Percentiles rank a stretch among this genome's conserved stretches.
Evolutionary conservation across 1,284 basidiomycete species (phyloP).

Genomic region (Trichosporon ovoides): DNA sequence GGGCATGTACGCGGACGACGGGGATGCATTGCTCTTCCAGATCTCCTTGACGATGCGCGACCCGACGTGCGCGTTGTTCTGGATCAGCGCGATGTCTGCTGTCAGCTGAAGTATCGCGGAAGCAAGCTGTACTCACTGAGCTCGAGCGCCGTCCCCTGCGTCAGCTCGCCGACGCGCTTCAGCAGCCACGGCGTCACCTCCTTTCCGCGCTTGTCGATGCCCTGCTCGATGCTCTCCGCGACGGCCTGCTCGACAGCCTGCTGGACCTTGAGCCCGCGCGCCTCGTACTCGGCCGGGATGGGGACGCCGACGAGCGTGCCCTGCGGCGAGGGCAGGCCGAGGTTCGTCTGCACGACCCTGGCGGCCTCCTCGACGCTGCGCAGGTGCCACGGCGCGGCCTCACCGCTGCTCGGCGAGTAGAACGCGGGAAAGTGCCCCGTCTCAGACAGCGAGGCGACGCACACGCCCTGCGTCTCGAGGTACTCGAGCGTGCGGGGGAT

Average conservation of each 20-base stretch:
- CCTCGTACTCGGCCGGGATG: conserved; percentile 73
- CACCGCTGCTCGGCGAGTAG: conserved; percentile 78
- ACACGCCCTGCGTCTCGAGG: conserved; percentile 93
- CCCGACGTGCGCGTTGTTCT: conserved; percentile 87
- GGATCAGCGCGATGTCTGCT: conserved; percentile 77
- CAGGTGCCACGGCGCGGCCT: conserved; percentile 34
- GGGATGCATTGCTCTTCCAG: conserved; percentile 33
- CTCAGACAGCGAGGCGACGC: conserved; percentile 73
- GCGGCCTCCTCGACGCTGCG: conserved; percentile 21
- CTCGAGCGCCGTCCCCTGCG: conserved; percentile 64
- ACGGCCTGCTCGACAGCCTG: conserved; percentile 79
- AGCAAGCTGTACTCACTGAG: conserved; percentile 55
- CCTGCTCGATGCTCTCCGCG: conserved; percentile 71
- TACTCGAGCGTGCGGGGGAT: conserved; percentile 90
- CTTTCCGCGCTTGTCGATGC: conserved; percentile 76
- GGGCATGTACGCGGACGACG: conserved; percentile 19
- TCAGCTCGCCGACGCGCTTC: conserved; percentile 74
- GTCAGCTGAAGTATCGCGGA: neutral
- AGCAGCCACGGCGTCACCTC: conserved; percentile 95
- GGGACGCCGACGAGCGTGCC: conserved; percentile 76
- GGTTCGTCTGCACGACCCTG: conserved; percentile 29
- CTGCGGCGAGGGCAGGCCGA: conserved; percentile 41
- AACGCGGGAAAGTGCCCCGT: conserved; percentile 87
- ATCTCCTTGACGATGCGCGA: conserved; percentile 75
- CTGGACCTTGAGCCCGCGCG: conserved; percentile 66